Evolutionary conservation across 331 rosid species (phyloP).

Genomic region (Ulmus americana): DNA sequence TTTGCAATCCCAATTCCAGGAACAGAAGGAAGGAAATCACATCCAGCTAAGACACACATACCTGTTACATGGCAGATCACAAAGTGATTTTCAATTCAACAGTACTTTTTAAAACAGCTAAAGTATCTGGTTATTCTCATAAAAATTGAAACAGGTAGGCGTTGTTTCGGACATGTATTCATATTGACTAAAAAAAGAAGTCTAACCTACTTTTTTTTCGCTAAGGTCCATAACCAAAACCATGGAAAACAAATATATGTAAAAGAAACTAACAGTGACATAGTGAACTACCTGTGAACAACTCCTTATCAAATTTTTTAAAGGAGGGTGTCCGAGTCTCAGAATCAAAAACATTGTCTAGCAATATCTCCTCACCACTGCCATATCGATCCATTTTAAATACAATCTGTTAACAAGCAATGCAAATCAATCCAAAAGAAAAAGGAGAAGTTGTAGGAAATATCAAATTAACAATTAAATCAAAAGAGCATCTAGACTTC

Average conservation of each 20-base stretch:
- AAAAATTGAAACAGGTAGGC: neutral
- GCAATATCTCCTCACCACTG: slow-evolving; percentile 66
- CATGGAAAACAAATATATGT: slow-evolving; percentile 8
- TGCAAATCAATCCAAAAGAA: slow-evolving; percentile 23
- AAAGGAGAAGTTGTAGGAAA: slow-evolving; percentile 1
- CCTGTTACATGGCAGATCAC: slow-evolving; percentile 38
- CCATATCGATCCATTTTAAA: slow-evolving; percentile 91
- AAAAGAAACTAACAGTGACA: slow-evolving; percentile 4
- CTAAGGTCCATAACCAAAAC: neutral
- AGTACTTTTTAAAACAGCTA: neutral
- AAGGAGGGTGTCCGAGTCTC: slow-evolving; percentile 55
- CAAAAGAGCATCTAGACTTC: slow-evolving; percentile 33
- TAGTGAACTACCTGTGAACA: slow-evolving; percentile 53
- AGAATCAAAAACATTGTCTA: slow-evolving; percentile 55
- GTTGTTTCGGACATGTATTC: neutral
- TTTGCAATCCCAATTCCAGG: slow-evolving; percentile 87
- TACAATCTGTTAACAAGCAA: slow-evolving; percentile 49
- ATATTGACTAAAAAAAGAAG: neutral
- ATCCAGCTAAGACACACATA: slow-evolving; percentile 93
- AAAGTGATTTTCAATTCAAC: slow-evolving; percentile 3
- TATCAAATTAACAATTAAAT: slow-evolving; percentile 12
- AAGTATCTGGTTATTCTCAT: neutral
- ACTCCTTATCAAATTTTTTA: slow-evolving; percentile 49
- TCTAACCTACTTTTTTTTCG: neutral
- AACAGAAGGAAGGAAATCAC: slow-evolving; percentile 94